These are phyloP conservation scores for Dactylorhiza incarnata DNA, from an alignment of 106 monocot genomes.

Conservation along the genomic window DNA sequence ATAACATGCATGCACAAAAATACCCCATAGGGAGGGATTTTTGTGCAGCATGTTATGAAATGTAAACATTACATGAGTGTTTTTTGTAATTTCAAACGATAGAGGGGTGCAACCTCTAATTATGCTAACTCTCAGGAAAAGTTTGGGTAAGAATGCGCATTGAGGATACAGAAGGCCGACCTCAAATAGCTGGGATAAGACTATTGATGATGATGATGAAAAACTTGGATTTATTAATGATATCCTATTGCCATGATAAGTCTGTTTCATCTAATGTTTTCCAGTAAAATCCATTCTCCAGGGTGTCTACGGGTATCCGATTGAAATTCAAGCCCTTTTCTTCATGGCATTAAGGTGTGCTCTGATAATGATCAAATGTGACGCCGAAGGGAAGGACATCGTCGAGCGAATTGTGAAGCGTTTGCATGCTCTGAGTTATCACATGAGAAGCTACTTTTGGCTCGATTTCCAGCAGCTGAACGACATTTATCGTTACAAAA, in stretches of 20 bases:
- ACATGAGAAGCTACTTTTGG: constrained; percentile 53
- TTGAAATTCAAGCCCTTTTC: constrained; percentile 50
- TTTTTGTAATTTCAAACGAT: too few relatives aligned
- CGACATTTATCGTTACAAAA: constrained; percentile 46
- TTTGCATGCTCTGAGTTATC: constrained; percentile 41
- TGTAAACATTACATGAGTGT: too few relatives aligned
- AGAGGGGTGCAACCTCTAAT: too few relatives aligned
- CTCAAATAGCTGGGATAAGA: too few relatives aligned
- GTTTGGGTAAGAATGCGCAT: too few relatives aligned
- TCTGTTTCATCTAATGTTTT: constrained; percentile 4
- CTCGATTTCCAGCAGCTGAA: constrained; percentile 45
- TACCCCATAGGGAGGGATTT: too few relatives aligned
- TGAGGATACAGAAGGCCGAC: too few relatives aligned
- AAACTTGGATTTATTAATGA: neutral
- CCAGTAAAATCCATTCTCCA: constrained; percentile 6
- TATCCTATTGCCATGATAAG: neutral
- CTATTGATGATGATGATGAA: too few relatives aligned
- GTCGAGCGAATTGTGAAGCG: constrained; percentile 43
- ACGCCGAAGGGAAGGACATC: constrained; percentile 40
- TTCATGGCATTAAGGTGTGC: constrained; percentile 44
- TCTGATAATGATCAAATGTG: constrained; percentile 34
- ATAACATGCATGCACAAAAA: too few relatives aligned
- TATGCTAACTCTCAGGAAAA: too few relatives aligned
- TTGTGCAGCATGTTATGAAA: too few relatives aligned
- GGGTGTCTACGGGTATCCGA: constrained; percentile 52